Evolutionary conservation across 177 flowering plant species (phyloP), one percentile per base, ranked within the genome.

Genomic region (Vitis hybrid): DNA sequence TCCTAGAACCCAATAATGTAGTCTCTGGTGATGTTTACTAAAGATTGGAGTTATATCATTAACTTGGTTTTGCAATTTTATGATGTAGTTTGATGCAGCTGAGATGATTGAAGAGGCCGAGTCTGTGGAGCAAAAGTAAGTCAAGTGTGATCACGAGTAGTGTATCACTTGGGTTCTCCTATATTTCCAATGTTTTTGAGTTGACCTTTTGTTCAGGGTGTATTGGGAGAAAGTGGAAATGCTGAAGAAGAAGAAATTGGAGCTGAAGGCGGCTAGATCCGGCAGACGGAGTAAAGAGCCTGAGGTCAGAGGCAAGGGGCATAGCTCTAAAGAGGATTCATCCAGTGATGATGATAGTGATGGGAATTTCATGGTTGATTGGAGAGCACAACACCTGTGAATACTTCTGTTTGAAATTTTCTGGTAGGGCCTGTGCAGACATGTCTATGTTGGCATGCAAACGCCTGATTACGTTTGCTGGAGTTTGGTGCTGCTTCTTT

Each of bases 351-450:
- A 83, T 69, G 95, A 86, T 35, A 80, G 71, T 11, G 80, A 80
- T 59, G 77, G 64, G 32, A 73, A 85, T 73, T 84, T 84, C 52
- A 78, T 88, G 27, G 92, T 92, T 67, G 97, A 94, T 79, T 94
- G 98, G 98, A 86, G 98, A 81, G 93, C 97, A 21, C 89, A 91
- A 73, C 97, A 91, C 69, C 71, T 93, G 59, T 93, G 77, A 81
- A 65, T 32, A 32, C 5, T 21, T 21, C 2, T 21, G 24, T 32
- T 32, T 32, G 41, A 5, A 32, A 32, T 32, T 32, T 32, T 32
- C 41, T 32, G 41, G 41, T 5, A 32, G 24, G 2, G 24, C 24
- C 24, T 21, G 24, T 21, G 24, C 24, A 21, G 24, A 21, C 24
- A 1, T 21, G 24, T 21, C 24, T 21, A 21, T 18, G 20, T 18